Base-by-base conservation (phyloP, 2,329 filamentous ascomycete species). In the Chaetomium olivaceum region DNA sequence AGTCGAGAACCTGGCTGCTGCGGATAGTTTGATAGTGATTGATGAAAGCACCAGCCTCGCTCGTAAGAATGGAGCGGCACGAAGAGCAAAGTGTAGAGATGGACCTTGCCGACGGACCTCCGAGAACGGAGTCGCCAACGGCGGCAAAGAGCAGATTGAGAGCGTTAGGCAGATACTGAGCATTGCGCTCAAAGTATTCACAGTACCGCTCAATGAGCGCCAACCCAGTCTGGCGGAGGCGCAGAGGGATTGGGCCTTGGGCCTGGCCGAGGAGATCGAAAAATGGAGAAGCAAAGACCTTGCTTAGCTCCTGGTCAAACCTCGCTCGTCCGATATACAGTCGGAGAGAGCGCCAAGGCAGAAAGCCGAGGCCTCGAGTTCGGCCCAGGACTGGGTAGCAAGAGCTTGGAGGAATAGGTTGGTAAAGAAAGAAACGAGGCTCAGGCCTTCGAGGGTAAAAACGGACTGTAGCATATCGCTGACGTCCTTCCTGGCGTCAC, bases 401-500 rank as follows among this genome's bases (percentile, higher is more conserved):
- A 87, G 74, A 2, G 83, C 81, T 63, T 81, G 79, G 36, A 86
- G 76, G 23, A 85, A 80, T n/a, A 86, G 73, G 54, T 85, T 80
- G 50, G 82, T 82, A 69, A 90, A 89, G 8, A 82, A 81, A 1
- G 81, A 79, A 50, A 90, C 79, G 12, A 90, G 76, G 43, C 81
- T 76, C 27, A 82, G 79, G 0, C 86, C 87, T 51, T 84, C 82
- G 19, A 90, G 77, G 3, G 88, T 82, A 71, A 89, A 93, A 2
- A 89, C 85, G 2, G 89, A 87, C 70, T 92, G 87, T 31, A 95
- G 80, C 59, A 95, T 83, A 74, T 96, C 91, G 59, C 86, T 84
- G n/a, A 93, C 88, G 72, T 96, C 92, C 70, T 90, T 88, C 33
- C 92, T 84, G 57, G 91, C 91, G 64, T 91, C 88, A 60, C 83